These are phyloP conservation scores for Phytophthora idaei DNA, from an alignment of 352 stramenopile species.

Conservation along the genomic window DNA sequence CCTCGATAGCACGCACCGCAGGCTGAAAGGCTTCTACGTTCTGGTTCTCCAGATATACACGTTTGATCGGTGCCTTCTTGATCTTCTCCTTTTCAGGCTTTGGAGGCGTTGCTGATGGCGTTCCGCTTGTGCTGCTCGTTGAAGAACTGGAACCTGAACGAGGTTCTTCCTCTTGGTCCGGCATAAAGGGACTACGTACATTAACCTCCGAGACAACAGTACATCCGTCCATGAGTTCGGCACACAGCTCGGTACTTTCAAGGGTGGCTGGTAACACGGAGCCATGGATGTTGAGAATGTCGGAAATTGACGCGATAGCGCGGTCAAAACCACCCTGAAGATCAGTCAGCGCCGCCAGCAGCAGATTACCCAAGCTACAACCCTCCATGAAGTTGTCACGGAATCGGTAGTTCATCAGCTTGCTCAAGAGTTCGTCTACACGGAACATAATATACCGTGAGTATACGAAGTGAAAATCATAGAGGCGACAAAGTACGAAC, in stretches of 20 bases:
- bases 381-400: slow-evolving; percentile 90
- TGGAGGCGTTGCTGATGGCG: slow-evolving; percentile 23
- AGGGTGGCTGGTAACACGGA: slow-evolving; percentile 84
- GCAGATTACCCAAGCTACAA: slow-evolving; percentile 81
- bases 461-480: neutral
- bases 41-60: slow-evolving; percentile 79
- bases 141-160: slow-evolving; percentile 25
- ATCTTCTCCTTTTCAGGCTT: slow-evolving; percentile 38
- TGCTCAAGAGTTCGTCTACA: slow-evolving; percentile 82
- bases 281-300: slow-evolving; percentile 87
- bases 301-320: slow-evolving; percentile 78
- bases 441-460: neutral
- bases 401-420: slow-evolving; percentile 91
- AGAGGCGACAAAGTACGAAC: slow-evolving; percentile 28
- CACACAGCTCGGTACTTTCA: slow-evolving; percentile 82
- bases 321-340: slow-evolving; percentile 85
- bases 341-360: slow-evolving; percentile 82
- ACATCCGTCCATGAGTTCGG: slow-evolving; percentile 73
- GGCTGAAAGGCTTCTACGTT: slow-evolving; percentile 74
- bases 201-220: slow-evolving; percentile 84
- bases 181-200: slow-evolving; percentile 68
- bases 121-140: slow-evolving; percentile 30
- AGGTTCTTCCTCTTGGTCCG: slow-evolving; percentile 33
- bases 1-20: slow-evolving; percentile 81
- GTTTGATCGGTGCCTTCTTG: slow-evolving; percentile 78